Base-by-base conservation (phyloP, 2,329 filamentous ascomycete genomes). In the Leptographium wingfieldii region DNA sequence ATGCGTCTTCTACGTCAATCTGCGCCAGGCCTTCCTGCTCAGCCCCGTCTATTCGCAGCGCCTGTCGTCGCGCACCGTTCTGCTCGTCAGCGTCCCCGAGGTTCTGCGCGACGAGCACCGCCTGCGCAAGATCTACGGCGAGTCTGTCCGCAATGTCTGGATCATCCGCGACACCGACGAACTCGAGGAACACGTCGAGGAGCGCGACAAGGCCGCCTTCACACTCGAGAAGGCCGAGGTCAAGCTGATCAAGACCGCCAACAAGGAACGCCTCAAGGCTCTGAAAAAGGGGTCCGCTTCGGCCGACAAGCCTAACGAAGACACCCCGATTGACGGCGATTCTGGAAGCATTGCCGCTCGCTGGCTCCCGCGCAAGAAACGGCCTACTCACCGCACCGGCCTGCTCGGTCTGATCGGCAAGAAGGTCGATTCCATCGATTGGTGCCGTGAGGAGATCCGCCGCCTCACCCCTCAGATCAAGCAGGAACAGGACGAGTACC, bases 401-500 rank as follows among this genome's bases (percentile, higher is more conserved):
- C 77, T 80, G 6, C 71, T 94, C 27, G 82, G 81, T 19, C 77
- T 88, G 55, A 81, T 92, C 65, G 88, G 91, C 65, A 86, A 90
- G 69, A 94, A 95, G 71, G 92, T 96, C 19, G 94, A 99, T 73
- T 94, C 91, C 0, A 96, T 99, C 71, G 84, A 92, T 63, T 96
- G 88, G 87, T 88, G 85, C 64, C 87, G 94, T 57, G 77, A 79
- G 1, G 87, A 95, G 71, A 82, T 96, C 58, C 82, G 86, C 64
- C 84, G 84, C 56, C 81, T 95, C 53, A 85, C 87, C 58, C 86
- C 88, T 0, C 80, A 88, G 62, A 85, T 90, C 35, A 80, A 87
- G 56, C 77, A 81, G 51, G 79, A 83, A 29, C 89, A 94, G 70
- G 79, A 77, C 49, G 78, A 80, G 56, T 88, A 92, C 69, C 80